A percentile compares a stretch with the other conserved stretches of the same genome.
phyloP scores from a whole-genome alignment of 495 filamentous ascomycete species.

The Clohesyomyces aquaticus region DNA sequence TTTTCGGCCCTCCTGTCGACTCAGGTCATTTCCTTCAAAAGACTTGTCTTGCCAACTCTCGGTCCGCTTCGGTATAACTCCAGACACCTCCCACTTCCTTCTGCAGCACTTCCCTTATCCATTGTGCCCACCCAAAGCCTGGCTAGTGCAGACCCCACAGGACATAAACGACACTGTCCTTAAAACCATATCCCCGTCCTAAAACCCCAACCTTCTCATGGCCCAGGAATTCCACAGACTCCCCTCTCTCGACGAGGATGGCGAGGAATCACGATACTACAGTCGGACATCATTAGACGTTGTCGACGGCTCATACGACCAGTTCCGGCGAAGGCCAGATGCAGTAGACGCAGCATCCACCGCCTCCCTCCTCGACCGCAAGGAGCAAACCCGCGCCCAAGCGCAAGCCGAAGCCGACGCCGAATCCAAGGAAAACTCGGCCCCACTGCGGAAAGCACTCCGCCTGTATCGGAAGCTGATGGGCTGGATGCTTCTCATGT shows the following conservation, averaged over 20 bases:
- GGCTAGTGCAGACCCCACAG: background rate
- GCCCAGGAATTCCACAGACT: conserved; percentile 6
- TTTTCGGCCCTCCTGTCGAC: no score
- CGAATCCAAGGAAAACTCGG: conserved; percentile 12
- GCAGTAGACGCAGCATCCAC: background rate
- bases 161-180: background rate
- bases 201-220: background rate
- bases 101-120: no score
- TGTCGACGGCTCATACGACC: background rate
- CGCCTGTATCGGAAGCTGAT: conserved; percentile 11
- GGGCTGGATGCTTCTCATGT: conserved; percentile 14
- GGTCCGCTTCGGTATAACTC: no score
- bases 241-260: conserved; percentile 9
- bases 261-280: conserved; percentile 10
- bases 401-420: background rate
- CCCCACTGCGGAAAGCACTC: conserved; percentile 12
- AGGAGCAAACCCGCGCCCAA: background rate
- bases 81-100: no score
- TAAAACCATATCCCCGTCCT: background rate
- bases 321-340: background rate
- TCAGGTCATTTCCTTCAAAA: no score
- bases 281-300: conserved; percentile 1
- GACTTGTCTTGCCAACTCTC: no score
- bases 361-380: conserved; percentile 8
- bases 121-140: no score